phyloP scores from a whole-genome alignment of 192 early-diverging fungal species.

The Linnemannia zychae region DNA sequence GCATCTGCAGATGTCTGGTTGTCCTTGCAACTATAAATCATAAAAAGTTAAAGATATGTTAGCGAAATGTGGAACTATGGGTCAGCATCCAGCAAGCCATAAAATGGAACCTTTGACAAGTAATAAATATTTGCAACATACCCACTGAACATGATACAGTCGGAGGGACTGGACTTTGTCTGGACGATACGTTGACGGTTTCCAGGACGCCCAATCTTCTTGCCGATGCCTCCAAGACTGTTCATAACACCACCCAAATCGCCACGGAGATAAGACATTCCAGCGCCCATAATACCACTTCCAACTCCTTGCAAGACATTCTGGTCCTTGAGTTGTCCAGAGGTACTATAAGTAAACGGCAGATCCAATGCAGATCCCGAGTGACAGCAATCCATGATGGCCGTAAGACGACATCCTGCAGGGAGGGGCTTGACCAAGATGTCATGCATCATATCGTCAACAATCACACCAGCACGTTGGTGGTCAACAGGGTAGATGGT shows the following conservation, averaged over 20 bases:
- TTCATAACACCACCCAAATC: conserved; percentile 56
- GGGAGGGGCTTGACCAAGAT: conserved; percentile 80
- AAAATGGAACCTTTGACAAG: not conserved
- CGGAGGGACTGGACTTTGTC: conserved; percentile 68
- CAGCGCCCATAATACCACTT: conserved; percentile 58
- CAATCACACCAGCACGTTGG: conserved; percentile 69
- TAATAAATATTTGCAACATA: conserved; percentile 36
- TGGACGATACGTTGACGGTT: conserved; percentile 30
- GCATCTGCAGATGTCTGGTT: conserved; percentile 88
- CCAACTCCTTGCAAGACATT: conserved; percentile 63
- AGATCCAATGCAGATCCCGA: conserved; percentile 87
- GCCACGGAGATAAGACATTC: conserved; percentile 63
- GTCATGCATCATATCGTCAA: conserved; percentile 83
- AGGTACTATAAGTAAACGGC: conserved; percentile 82
- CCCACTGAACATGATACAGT: conserved; percentile 87
- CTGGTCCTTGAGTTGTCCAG: conserved; percentile 68
- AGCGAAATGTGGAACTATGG: not conserved
- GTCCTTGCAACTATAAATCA: conserved; percentile 74
- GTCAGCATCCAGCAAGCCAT: no score
- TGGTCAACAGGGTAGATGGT: conserved; percentile 79
- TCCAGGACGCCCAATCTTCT: conserved; percentile 50
- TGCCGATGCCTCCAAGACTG: conserved; percentile 63
- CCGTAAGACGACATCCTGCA: conserved; percentile 78
- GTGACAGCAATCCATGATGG: conserved; percentile 90
- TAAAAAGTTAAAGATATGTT: not conserved